phyloP scores from a whole-genome alignment of 345 rosid species.

The Hevea brasiliensis region DNA sequence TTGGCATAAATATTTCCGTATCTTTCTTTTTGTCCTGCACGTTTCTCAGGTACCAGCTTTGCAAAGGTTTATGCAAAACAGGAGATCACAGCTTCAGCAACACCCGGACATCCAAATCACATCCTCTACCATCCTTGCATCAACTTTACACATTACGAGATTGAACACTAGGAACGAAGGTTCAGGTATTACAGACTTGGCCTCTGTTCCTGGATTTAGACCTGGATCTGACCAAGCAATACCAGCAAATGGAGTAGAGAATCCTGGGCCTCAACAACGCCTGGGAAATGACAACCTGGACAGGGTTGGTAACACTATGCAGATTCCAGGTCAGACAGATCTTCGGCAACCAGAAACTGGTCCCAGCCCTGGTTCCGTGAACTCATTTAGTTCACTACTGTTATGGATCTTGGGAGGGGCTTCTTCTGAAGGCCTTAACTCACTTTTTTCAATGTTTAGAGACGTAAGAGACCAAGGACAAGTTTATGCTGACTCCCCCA shows the following conservation, averaged over 20 bases:
- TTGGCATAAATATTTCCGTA: not conserved
- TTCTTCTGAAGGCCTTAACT: conserved; percentile 79
- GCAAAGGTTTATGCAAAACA: conserved; percentile 77
- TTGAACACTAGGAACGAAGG: conserved; percentile 64
- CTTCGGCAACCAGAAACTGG: conserved; percentile 50
- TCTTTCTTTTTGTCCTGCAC: not conserved
- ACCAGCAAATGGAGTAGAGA: conserved; percentile 28
- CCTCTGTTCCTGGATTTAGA: conserved; percentile 47
- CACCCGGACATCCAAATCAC: conserved; percentile 94
- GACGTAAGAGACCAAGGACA: conserved; percentile 86
- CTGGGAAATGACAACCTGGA: conserved; percentile 31
- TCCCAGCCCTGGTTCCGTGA: conserved; percentile 64
- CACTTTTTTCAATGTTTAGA: conserved; percentile 85
- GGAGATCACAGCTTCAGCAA: conserved; percentile 79
- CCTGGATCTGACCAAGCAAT: conserved; percentile 45
- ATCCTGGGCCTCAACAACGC: conserved; percentile 32
- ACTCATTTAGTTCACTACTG: conserved; percentile 78
- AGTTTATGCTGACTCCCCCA: conserved; percentile 40
- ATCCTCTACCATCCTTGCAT: conserved; percentile 92
- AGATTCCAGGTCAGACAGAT: conserved; percentile 45
- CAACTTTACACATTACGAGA: conserved; percentile 89
- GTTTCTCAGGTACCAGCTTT: conserved; percentile 79
- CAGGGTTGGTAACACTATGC: conserved; percentile 41
- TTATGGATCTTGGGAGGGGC: conserved; percentile 97
- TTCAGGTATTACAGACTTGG: conserved; percentile 41